phyloP scores from a whole-genome alignment of 495 filamentous ascomycete species.

The Tuber indicum region DNA sequence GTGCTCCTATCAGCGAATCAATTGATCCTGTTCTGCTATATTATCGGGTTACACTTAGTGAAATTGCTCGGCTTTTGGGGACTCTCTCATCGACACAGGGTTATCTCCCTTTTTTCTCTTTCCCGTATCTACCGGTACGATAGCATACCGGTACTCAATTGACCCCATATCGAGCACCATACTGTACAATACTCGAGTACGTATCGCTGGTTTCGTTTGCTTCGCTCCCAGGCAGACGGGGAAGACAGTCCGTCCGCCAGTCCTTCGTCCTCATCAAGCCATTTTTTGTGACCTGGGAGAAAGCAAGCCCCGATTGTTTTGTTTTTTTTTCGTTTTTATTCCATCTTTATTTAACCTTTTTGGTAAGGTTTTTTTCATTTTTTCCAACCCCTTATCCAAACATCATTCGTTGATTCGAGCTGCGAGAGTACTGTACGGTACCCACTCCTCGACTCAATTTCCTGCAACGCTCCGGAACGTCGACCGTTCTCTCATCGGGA shows the following conservation, averaged over 20 bases:
- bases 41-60: neutral
- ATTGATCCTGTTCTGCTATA: neutral
- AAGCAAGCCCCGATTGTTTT: neutral
- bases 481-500: conserved; percentile 4
- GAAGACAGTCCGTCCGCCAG: neutral
- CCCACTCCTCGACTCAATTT: neutral
- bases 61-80: neutral
- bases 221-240: neutral
- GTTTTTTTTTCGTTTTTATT: neutral
- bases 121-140: neutral
- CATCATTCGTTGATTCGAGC: neutral
- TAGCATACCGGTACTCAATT: neutral
- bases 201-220: neutral
- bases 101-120: neutral
- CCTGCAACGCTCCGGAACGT: neutral
- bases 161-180: neutral
- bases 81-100: neutral
- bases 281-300: neutral
- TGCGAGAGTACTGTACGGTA: neutral
- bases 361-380: neutral
- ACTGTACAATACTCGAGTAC: neutral
- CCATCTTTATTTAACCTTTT: neutral
- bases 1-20: neutral
- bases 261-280: neutral
- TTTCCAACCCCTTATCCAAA: neutral